Conservation (phyloP, 306 rosid genomes). For the Senna tora region DNA sequence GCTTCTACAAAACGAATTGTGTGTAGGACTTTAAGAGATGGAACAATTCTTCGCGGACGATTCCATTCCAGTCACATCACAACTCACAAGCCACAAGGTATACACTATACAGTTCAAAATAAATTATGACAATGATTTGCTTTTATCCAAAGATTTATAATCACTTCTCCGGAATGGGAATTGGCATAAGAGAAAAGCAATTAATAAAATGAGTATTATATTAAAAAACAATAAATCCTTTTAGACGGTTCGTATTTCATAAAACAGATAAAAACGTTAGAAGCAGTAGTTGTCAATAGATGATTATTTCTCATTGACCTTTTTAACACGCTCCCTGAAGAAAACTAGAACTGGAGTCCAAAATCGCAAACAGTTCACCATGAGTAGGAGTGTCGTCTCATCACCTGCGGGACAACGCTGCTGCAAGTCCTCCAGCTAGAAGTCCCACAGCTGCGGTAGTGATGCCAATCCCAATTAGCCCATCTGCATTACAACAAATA, state of each 20-base stretch:
- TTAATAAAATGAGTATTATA: neutral
- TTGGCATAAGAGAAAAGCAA: neutral
- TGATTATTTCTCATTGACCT: slow-evolving; percentile 35
- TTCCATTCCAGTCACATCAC: neutral
- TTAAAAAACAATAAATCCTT: neutral
- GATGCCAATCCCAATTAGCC: slow-evolving; percentile 92
- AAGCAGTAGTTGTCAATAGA: slow-evolving; percentile 21
- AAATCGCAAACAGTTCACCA: slow-evolving; percentile 22
- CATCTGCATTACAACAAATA: slow-evolving; percentile 59
- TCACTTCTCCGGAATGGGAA: neutral
- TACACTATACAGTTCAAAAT: neutral
- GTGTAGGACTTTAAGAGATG: neutral
- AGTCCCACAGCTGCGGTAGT: slow-evolving; percentile 87
- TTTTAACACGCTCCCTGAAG: slow-evolving; percentile 14
- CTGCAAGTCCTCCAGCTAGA: slow-evolving; percentile 84
- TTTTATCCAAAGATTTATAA: neutral
- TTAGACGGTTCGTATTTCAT: neutral
- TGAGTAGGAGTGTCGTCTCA: slow-evolving; percentile 34
- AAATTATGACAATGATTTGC: neutral
- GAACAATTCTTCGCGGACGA: neutral
- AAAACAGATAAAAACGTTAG: neutral
- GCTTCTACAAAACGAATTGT: neutral
- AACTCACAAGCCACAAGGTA: too few species aligned
- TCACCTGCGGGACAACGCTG: slow-evolving; percentile 75
- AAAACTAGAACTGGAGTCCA: slow-evolving; percentile 29